Base-by-base conservation (phyloP, 441 rosid genomes). In the Gossypium schwendimanii region DNA sequence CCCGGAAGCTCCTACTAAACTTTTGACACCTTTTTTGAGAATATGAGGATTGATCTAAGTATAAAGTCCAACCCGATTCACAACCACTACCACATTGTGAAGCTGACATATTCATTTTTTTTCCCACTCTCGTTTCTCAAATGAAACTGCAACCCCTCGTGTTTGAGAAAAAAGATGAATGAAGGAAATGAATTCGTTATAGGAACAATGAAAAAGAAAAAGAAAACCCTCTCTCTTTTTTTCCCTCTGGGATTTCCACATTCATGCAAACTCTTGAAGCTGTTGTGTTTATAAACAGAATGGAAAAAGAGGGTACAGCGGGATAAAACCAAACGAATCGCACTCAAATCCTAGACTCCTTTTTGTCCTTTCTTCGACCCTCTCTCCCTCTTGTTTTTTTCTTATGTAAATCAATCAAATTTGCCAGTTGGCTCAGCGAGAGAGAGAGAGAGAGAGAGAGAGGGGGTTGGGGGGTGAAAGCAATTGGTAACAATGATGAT, bases 21-120 rank as follows among this genome's bases (percentile, higher is more conserved):
- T 64, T 66, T 60, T 76, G 75, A 39, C 73, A 73, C 15, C 78
- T 73, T 18, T 76, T 70, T 60, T 69, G 74, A 5, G 88, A 79
- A 68, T 61, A 21, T 65, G 85, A 86, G 52, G 96, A 87, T 60
- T 92, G 88, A 71, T 87, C 85, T 31, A 92, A 84, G 85, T 92
- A 92, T 69, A 70, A 45, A 50, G 98, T 93, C 98, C 98, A 93
- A 33, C 98, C 90, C 61, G 98, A 93, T 70, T 93, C 92, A 54
- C 95, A 89, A 3, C 84, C 95, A 53, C 89, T 81, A 8, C 90
- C 84, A 54, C 84, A 81, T 41, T 81, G 84, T 41, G 96, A 84
- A 75, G 82, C 82, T 49, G 97, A 79, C 50, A 81, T 47, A 73
- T 87, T 80, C 94, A 86, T 89, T 69, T 21, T 20, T 55, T 21